Evolutionary conservation across 2,329 filamentous ascomycete genomes (phyloP).

Genomic region (Aureobasidium leucospermi): DNA sequence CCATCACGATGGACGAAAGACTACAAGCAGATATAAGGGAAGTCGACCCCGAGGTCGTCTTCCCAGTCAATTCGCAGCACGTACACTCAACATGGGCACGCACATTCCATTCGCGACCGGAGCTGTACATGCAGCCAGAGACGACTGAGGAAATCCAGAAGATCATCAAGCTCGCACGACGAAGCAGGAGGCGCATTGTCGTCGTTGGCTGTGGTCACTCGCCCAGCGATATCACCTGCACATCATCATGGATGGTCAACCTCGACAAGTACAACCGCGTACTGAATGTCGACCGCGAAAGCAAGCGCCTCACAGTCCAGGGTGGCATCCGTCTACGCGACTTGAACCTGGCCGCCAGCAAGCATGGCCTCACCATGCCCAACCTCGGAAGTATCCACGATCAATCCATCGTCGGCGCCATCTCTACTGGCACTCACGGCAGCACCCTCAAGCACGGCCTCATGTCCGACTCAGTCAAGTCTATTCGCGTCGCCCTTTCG

Average conservation of each 20-base stretch:
- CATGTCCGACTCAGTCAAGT: slow-evolving; percentile 68
- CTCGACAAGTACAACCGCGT: slow-evolving; percentile 75
- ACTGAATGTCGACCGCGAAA: slow-evolving; percentile 59
- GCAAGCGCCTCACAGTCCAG: slow-evolving; percentile 66
- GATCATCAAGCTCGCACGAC: slow-evolving; percentile 69
- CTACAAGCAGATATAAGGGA: slow-evolving; percentile 49
- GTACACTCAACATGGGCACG: slow-evolving; percentile 89
- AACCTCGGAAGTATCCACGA: slow-evolving; percentile 93
- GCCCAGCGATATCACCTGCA: slow-evolving; percentile 85
- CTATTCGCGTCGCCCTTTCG: slow-evolving; percentile 72
- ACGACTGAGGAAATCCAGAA: slow-evolving; percentile 77
- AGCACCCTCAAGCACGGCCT: slow-evolving; percentile 78
- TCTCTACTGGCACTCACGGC: slow-evolving; percentile 88
- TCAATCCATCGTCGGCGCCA: slow-evolving; percentile 86
- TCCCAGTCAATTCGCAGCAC: slow-evolving; percentile 66
- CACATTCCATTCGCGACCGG: slow-evolving; percentile 81
- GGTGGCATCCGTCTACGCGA: slow-evolving; percentile 78
- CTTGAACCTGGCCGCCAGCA: slow-evolving; percentile 66
- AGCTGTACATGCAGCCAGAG: slow-evolving; percentile 83
- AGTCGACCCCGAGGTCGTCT: slow-evolving; percentile 59
- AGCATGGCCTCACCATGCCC: slow-evolving; percentile 72
- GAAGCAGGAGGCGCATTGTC: slow-evolving; percentile 72
- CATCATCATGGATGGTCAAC: slow-evolving; percentile 89
- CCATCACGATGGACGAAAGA: slow-evolving; percentile 18
- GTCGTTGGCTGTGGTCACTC: slow-evolving; percentile 90